Percentiles rank a stretch among this genome's conserved stretches.
Evolutionary conservation across 2,329 filamentous ascomycete genomes (phyloP).

Genomic region (Apiospora rasikravindrae): DNA sequence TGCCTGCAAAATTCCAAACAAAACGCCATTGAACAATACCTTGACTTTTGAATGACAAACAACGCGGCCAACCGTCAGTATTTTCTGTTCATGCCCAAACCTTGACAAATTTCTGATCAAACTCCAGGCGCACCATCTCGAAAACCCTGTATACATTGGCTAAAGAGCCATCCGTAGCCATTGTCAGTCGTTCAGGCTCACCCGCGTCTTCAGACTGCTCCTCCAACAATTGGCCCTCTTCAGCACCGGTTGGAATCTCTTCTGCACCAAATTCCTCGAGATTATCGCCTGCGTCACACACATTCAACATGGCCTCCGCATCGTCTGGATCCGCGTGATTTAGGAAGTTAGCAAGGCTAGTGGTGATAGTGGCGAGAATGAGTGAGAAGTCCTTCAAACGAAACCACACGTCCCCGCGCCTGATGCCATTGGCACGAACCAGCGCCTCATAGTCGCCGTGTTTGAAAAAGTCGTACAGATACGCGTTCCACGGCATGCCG

Average conservation of each 20-base stretch:
- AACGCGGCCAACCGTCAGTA: too few species aligned
- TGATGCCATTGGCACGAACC: slow-evolving; percentile 69
- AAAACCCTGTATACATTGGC: not conserved
- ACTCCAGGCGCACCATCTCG: too few species aligned
- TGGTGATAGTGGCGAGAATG: slow-evolving; percentile 73
- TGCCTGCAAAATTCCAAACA: not conserved
- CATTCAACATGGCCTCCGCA: slow-evolving; percentile 51
- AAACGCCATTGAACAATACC: not conserved
- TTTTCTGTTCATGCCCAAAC: too few species aligned
- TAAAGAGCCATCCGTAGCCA: not conserved
- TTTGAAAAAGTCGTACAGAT: slow-evolving; percentile 78
- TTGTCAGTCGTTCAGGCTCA: too few species aligned
- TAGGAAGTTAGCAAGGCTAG: slow-evolving; percentile 64
- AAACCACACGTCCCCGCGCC: slow-evolving; percentile 73
- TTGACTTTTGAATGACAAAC: too few species aligned
- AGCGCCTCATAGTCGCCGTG: slow-evolving; percentile 69
- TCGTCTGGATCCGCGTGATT: slow-evolving; percentile 49
- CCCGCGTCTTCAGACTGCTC: too few species aligned
- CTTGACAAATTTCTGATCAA: too few species aligned
- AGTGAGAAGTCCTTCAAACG: slow-evolving; percentile 64
- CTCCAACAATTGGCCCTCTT: too few species aligned
- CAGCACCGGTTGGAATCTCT: too few species aligned
- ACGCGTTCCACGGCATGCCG: slow-evolving; percentile 63
- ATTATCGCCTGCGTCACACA: slow-evolving; percentile 38
- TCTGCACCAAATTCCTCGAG: slow-evolving; percentile 30